phyloP scores from a whole-genome alignment of 1,284 basidiomycete genomes.

The Trametes versicolor region DNA sequence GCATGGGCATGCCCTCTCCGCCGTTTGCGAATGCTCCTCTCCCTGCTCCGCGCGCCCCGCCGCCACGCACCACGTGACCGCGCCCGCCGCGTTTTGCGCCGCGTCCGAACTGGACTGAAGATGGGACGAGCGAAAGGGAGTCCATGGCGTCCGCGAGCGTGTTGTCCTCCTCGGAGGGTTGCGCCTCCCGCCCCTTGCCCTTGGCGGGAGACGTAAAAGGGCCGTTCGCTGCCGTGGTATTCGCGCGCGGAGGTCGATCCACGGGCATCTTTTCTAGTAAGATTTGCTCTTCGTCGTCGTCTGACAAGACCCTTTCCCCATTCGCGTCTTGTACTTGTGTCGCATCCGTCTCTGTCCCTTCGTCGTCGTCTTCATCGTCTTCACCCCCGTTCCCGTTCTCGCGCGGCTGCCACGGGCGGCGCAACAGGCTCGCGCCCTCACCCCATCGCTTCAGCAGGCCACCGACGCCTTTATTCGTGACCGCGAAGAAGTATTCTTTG shows the following conservation, averaged over 20 bases:
- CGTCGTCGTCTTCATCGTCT: constrained; percentile 42
- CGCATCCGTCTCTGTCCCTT: constrained; percentile 7
- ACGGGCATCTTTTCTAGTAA: constrained; percentile 29
- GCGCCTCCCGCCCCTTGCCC: constrained; percentile 9
- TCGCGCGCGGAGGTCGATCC: neutral
- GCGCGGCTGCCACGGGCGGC: constrained; percentile 73
- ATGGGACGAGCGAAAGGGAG: constrained; percentile 74
- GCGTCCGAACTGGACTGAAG: constrained; percentile 74
- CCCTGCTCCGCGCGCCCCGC: constrained; percentile 10
- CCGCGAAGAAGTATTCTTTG: constrained; percentile 87
- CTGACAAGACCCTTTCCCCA: neutral
- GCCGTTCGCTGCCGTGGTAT: neutral
- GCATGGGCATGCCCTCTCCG: constrained; percentile 1
- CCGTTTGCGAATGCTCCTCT: neutral
- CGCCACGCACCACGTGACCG: constrained; percentile 11
- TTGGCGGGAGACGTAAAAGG: neutral
- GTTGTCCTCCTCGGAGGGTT: constrained; percentile 48
- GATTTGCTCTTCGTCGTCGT: constrained; percentile 26
- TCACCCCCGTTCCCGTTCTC: constrained; percentile 29
- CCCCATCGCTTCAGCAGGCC: constrained; percentile 80
- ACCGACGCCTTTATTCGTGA: constrained; percentile 89
- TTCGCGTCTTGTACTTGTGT: neutral
- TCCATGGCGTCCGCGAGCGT: constrained; percentile 58
- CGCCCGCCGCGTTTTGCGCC: constrained; percentile 51
- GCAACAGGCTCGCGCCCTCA: constrained; percentile 79